Percentiles rank a stretch among this genome's conserved stretches.
Evolutionary conservation across 2,329 filamentous ascomycete species (phyloP).

Genomic region (Xylaria sp.): DNA sequence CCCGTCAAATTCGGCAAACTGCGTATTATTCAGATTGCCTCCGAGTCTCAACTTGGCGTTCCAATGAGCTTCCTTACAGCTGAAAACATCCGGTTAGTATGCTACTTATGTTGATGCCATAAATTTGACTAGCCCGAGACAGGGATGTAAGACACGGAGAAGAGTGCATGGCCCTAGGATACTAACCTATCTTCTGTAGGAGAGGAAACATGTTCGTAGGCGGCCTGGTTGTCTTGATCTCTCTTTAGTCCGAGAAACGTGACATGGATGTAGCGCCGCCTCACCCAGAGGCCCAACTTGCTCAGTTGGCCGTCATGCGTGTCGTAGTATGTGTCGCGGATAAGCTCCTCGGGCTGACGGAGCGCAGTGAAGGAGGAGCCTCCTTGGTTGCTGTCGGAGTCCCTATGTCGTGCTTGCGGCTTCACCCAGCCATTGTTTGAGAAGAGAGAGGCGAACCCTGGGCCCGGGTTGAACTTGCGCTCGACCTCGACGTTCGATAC

Average conservation of each 20-base stretch:
- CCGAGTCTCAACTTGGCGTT: constrained; percentile 30
- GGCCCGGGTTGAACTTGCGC: constrained; percentile 30
- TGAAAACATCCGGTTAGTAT: not conserved
- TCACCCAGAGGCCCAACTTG: constrained; percentile 28
- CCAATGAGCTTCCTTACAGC: constrained; percentile 14
- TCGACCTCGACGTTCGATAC: constrained; percentile 31
- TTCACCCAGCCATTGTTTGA: not conserved
- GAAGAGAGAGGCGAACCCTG: constrained; percentile 23
- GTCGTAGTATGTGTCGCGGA: constrained; percentile 32
- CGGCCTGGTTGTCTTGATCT: not conserved
- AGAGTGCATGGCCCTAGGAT: not conserved
- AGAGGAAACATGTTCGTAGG: not conserved
- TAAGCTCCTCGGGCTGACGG: constrained; percentile 7
- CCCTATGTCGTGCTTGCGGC: not conserved
- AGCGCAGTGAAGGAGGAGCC: constrained; percentile 7
- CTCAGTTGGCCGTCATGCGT: constrained; percentile 23
- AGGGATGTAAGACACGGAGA: not conserved
- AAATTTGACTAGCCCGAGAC: not conserved
- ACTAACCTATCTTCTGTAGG: not conserved
- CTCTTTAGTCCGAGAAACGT: not conserved
- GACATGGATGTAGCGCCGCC: constrained; percentile 15
- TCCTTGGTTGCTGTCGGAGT: not conserved
- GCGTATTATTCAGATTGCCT: constrained; percentile 25
- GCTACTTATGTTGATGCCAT: not conserved
- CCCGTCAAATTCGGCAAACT: constrained; percentile 29